Base-by-base conservation (phyloP, 2,329 filamentous ascomycete genomes). In the Epichloe uncinata region DNA sequence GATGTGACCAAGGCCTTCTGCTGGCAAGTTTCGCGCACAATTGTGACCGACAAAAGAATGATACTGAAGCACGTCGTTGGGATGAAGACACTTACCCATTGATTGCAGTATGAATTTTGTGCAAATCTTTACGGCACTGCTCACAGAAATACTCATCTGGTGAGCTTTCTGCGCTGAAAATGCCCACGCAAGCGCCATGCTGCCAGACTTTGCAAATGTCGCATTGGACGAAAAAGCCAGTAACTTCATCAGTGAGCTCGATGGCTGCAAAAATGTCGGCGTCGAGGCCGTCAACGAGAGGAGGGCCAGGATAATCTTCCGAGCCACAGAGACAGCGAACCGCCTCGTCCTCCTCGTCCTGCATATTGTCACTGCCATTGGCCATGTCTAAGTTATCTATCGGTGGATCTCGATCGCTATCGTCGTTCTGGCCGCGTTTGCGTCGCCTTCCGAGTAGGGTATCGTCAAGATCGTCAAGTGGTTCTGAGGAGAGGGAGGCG, bases 91-190 rank as follows among this genome's bases (percentile, higher is more conserved):
- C 87, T 73, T 77, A 97, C 93, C 90, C 90, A 73, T 90, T 93
- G 59, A 77, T 75, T 56, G 87, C 86, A 49, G 76, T 81, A 60
- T 82, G 83, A 55, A 95, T 83, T 63, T 82, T 88, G 73, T 98
- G 93, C 48, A 95, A 76, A 64, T 95, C 89, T 63, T 89, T 89
- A 57, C 86, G 83, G 69, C 93, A 98, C 66, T 88, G 79, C 70
- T 98, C 93, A 69, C 93, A 98, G 64, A 93, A 98, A 71, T 98
- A 98, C 67, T 97, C 90, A 49, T 97, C 91, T 9, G 93, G 93
- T 56, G 87, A 91, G 65, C 85, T 84, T 58, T 87, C 84, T 67
- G 95, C 91, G 58, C 93, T 93, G 72, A 95, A 89, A 61, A 98
- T 95, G 53, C 93, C 91, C 52, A 98, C 91, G 63, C 93, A 98